Base-by-base conservation (phyloP, 129 eudicot species). In the Flaveria trinervia region DNA sequence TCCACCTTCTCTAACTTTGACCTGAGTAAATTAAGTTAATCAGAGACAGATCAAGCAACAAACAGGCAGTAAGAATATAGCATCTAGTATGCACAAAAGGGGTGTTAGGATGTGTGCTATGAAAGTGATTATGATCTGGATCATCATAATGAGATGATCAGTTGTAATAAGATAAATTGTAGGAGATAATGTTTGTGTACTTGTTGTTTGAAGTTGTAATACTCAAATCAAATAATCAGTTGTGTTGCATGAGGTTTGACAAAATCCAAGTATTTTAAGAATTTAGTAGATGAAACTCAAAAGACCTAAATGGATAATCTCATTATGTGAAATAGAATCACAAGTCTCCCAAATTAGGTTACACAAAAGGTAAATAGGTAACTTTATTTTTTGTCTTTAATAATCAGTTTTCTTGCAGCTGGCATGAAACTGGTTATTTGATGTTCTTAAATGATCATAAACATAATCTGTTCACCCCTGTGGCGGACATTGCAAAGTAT, bases 1-100 rank as follows among this genome's bases (percentile, higher is more conserved):
- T 72, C 96, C 96, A 75, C 92, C 97, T 83, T 91, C 99, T 78
- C 89, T 85, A 70, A 95, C 86, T 87, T 84, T 95, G 20, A 94
- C 99, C 99, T 94, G 86, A 28, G 39, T 55, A 28, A 4, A 16
- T 7, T 13, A 44, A 36, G 7, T 61, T 22, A 4, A 73, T 17
- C 36, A 62, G 28, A 56, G 16, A 39, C 18, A 12, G 43, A 61
- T 26, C 44, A 74, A 60, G 46, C 18, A 56, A 61, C 45, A 75
- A 74, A 64, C 28, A 26, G 28, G 9, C 45, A 13, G 14, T 73
- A 59, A 26, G 26, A 61, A n/a, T 13, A 26, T 61, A 61, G 43
- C 18, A 13, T 23, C 16, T 60, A 23, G 39, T 23, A 57, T 57
- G 61, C 61, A 55, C 20, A 55, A 55, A 55, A 55, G 61, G 23